Conservation (phyloP, 2,329 filamentous ascomycete species). For the Capronia epimyces region DNA sequence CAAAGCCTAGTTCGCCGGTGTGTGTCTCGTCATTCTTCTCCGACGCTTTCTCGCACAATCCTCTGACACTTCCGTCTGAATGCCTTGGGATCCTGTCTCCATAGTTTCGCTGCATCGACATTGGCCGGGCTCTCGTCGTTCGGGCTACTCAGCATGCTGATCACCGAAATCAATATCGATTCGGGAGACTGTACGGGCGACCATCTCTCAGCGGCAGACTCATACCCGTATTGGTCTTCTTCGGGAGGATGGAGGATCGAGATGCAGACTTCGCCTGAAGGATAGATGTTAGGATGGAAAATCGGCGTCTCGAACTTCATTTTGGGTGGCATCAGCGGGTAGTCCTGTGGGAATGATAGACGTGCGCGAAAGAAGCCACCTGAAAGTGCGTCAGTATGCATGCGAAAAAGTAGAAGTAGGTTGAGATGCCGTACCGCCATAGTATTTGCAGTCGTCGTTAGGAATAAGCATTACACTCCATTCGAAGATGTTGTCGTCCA, state of each 20-base stretch:
- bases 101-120: constrained; percentile 81
- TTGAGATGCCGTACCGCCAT: constrained; percentile 63
- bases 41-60: constrained; percentile 75
- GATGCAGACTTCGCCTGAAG: constrained; percentile 84
- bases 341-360: constrained; percentile 75
- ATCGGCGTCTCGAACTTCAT: constrained; percentile 81
- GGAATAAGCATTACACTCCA: constrained; percentile 99
- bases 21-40: constrained; percentile 51
- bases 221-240: constrained; percentile 92
- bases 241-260: constrained; percentile 93
- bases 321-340: constrained; percentile 81
- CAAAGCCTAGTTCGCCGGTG: background rate
- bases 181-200: constrained; percentile 90
- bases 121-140: constrained; percentile 97
- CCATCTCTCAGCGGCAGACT: constrained; percentile 85
- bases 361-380: constrained; percentile 88
- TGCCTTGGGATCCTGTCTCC: constrained; percentile 72
- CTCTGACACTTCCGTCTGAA: constrained; percentile 73
- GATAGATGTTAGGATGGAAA: constrained; percentile 84
- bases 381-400: constrained; percentile 35
- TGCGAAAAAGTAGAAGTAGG: background rate
- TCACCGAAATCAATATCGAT: constrained; percentile 85
- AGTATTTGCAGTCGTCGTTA: constrained; percentile 85
- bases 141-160: constrained; percentile 84
- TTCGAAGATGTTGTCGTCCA: constrained; percentile 83